A percentile compares a stretch with the other conserved stretches of the same genome.
These are phyloP conservation scores for Cryptococcus sp. DNA, from an alignment of 1,284 basidiomycete species.

Conservation along the genomic window DNA sequence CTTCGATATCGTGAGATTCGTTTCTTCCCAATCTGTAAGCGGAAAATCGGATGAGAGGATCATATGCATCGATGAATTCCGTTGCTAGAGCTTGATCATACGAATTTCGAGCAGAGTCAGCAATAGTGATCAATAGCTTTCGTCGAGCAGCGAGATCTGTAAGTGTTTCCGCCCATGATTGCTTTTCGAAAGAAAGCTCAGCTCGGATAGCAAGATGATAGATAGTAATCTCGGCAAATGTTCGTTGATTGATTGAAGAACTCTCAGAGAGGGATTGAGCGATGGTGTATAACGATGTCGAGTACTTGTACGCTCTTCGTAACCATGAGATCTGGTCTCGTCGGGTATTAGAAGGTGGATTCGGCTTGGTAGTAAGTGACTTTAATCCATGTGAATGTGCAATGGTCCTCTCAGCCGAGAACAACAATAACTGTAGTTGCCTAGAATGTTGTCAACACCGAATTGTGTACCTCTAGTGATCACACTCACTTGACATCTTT, in stretches of 20 bases:
- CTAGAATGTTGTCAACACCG: constrained; percentile 7
- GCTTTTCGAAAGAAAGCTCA: constrained; percentile 51
- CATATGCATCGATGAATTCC: constrained; percentile 78
- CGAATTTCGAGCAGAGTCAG: constrained; percentile 55
- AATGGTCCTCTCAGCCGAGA: constrained; percentile 89
- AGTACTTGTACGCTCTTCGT: constrained; percentile 78
- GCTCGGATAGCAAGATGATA: constrained; percentile 47
- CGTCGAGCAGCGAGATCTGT: constrained; percentile 70
- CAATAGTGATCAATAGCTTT: constrained; percentile 65
- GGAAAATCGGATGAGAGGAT: constrained; percentile 86
- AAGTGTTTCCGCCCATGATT: constrained; percentile 74
- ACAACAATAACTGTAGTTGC: constrained; percentile 69
- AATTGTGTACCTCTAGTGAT: background rate
- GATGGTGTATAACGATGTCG: constrained; percentile 67
- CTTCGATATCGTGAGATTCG: constrained; percentile 76
- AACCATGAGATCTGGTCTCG: constrained; percentile 56
- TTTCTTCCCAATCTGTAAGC: constrained; percentile 70
- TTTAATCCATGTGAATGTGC: constrained; percentile 78
- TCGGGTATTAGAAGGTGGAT: constrained; percentile 15
- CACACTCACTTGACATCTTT: constrained; percentile 72
- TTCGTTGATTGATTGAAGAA: constrained; percentile 20
- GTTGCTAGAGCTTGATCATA: constrained; percentile 83
- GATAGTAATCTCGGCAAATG: constrained; percentile 45
- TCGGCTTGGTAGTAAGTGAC: constrained; percentile 32
- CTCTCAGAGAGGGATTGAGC: constrained; percentile 56